Conservation (phyloP, 2,329 filamentous ascomycete genomes). For the Nigrospora sphaerica region DNA sequence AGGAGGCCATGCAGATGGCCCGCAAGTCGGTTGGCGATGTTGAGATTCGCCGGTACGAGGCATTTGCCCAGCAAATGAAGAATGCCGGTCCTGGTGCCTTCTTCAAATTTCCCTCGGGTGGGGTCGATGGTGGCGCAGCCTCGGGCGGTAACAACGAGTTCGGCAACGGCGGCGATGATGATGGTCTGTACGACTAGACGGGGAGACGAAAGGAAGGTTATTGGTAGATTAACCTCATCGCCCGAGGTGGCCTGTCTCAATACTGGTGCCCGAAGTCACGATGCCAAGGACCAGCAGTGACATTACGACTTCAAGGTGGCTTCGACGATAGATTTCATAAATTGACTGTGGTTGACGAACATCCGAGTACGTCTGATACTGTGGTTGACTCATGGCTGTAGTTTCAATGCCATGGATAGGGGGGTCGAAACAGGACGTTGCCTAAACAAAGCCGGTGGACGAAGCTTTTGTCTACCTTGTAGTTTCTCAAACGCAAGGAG, state of each 20-base stretch:
- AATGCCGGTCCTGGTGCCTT: constrained; percentile 90
- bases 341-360: constrained; percentile 7
- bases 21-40: constrained; percentile 92
- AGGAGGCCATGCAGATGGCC: constrained; percentile 95
- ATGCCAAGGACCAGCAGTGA: too few relatives aligned
- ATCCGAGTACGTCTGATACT: too few relatives aligned
- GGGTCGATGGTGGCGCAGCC: constrained; percentile 61
- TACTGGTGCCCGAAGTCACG: too few relatives aligned
- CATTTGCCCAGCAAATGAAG: constrained; percentile 99
- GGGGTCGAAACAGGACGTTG: too few relatives aligned
- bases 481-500: too few relatives aligned
- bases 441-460: too few relatives aligned
- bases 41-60: constrained; percentile 96
- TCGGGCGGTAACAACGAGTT: constrained; percentile 55
- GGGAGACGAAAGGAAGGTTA: too few relatives aligned
- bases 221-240: too few relatives aligned
- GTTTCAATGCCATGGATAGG: too few relatives aligned
- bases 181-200: constrained; percentile 87
- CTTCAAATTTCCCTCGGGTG: constrained; percentile 90
- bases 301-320: background rate
- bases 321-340: constrained; percentile 22
- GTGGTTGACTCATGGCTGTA: too few relatives aligned
- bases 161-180: constrained; percentile 85
- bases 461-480: too few relatives aligned
- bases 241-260: too few relatives aligned